Percentiles rank a stretch among this genome's conserved stretches.
These are phyloP conservation scores for Inga leiocalycina DNA, from an alignment of 306 rosid genomes.

Conservation along the genomic window DNA sequence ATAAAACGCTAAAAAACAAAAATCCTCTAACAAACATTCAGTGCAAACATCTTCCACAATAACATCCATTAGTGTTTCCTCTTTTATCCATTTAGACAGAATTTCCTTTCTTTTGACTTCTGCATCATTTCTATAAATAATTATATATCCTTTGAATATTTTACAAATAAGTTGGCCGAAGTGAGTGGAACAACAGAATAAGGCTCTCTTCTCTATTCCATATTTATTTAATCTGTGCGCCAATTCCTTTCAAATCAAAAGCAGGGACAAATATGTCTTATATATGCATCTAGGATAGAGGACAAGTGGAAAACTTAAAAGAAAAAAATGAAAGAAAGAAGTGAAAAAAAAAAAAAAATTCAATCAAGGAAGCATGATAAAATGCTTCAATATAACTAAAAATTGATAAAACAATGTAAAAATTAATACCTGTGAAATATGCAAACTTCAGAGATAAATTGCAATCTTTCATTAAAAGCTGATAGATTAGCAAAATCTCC, in stretches of 20 bases:
- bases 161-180: background rate
- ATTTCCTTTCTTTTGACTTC: background rate
- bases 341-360: constrained; percentile 1
- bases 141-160: background rate
- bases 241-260: background rate
- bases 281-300: background rate
- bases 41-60: background rate
- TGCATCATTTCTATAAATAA: background rate
- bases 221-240: background rate
- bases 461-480: constrained; percentile 87
- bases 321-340: background rate
- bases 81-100: background rate
- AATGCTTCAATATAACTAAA: constrained; percentile 19
- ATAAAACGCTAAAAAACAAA: background rate
- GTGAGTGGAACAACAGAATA: background rate
- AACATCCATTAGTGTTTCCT: background rate
- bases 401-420: constrained; percentile 28
- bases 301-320: background rate
- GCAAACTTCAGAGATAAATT: constrained; percentile 97
- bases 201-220: background rate
- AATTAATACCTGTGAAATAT: constrained; percentile 86
- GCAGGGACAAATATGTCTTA: background rate
- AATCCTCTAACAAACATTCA: background rate
- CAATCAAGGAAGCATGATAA: constrained; percentile 24
- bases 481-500: constrained; percentile 84